phyloP scores from a whole-genome alignment of 179 eudicot species.

The Silene vulgaris region DNA sequence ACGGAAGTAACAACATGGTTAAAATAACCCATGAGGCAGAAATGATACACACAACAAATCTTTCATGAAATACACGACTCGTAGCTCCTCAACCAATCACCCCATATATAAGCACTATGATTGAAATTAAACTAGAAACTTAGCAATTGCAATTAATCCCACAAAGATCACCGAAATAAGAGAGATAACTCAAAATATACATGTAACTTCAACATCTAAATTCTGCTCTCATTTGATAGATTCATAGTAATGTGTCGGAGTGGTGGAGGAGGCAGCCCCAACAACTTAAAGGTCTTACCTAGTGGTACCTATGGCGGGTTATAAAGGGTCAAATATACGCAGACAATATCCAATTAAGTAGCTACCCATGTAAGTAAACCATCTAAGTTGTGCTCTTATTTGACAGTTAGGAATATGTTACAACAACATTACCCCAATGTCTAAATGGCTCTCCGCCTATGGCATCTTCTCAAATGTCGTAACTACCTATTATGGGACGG shows the following conservation, averaged over 20 bases:
- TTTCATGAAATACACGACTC: not conserved
- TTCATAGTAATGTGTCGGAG: too few relatives aligned
- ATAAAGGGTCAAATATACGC: not conserved
- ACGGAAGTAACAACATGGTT: constrained; percentile 7
- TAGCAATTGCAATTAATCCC: not conserved
- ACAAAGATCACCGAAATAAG: not conserved
- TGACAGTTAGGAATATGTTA: too few relatives aligned
- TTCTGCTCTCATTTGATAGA: too few relatives aligned
- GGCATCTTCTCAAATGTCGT: too few relatives aligned
- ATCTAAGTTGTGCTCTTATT: not conserved
- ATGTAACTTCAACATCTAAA: too few relatives aligned
- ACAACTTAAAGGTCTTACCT: too few relatives aligned
- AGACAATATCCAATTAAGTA: too few relatives aligned
- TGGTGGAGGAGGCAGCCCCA: too few relatives aligned
- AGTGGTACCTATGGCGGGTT: too few relatives aligned
- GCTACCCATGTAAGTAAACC: not conserved
- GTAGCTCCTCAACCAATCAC: not conserved
- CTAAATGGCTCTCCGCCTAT: too few relatives aligned
- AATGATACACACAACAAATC: not conserved
- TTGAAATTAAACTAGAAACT: not conserved
- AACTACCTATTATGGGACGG: too few relatives aligned
- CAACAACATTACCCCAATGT: too few relatives aligned
- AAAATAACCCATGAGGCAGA: not conserved
- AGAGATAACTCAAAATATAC: not conserved
- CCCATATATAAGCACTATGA: not conserved